Percentiles rank a stretch among this genome's conserved stretches.
phyloP scores from a whole-genome alignment of 495 filamentous ascomycete species.

The Jackrogersella minutella region DNA sequence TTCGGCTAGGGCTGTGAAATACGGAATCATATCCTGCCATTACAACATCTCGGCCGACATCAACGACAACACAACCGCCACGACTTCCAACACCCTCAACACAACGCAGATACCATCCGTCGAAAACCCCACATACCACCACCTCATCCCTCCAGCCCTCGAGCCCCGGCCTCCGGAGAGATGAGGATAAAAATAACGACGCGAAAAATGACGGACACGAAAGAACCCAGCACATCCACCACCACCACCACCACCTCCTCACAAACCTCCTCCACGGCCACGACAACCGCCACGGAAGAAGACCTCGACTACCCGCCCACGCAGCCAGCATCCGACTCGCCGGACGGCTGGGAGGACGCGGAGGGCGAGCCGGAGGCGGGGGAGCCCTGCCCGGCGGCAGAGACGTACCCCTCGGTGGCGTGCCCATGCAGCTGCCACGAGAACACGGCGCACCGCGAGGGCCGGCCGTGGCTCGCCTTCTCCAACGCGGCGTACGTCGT shows the following conservation, averaged over 20 bases:
- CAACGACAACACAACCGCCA: not conserved
- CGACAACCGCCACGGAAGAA: not conserved
- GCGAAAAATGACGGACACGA: not conserved
- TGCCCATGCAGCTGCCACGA: slow-evolving; percentile 28
- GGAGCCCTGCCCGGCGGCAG: not conserved
- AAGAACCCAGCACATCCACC: not conserved
- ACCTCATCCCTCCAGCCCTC: not conserved
- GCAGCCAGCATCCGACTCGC: not conserved
- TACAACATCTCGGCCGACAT: not conserved
- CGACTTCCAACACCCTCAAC: not conserved
- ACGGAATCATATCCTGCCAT: not conserved
- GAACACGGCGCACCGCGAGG: not conserved
- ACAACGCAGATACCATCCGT: not conserved
- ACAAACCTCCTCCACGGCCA: not conserved
- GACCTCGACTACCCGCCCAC: not conserved
- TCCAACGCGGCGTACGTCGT: slow-evolving; percentile 19
- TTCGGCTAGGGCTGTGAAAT: not conserved
- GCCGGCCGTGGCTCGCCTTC: slow-evolving; percentile 15
- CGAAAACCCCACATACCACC: not conserved
- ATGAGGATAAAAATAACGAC: not conserved
- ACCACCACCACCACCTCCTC: not conserved
- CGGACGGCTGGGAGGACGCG: not conserved
- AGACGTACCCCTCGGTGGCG: not conserved
- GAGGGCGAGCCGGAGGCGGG: not conserved
- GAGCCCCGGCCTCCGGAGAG: not conserved